Base-by-base conservation (phyloP, 1,284 basidiomycete genomes). In the Pterula multifida region DNA sequence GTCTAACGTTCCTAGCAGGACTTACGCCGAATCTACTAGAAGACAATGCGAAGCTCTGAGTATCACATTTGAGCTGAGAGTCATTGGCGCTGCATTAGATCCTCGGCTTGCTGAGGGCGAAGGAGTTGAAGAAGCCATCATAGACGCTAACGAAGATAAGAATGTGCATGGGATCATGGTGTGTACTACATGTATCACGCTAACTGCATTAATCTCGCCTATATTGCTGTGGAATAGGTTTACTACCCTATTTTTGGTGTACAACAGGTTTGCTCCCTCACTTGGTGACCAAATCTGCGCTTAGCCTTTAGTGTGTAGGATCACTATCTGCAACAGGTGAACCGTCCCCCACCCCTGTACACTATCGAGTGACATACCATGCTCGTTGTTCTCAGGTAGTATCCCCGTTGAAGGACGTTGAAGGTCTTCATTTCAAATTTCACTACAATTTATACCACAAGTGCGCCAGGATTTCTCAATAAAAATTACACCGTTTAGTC, bases 381-480 rank as follows among this genome's bases (percentile, higher is more conserved):
- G 13, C 3, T 2, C 48, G n/a, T 17, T 48, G 25, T 28, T 15
- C 15, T 25, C 66, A 94, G 82, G 79, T 95, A 50, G 90, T 98
- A 12, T 93, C 91, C 1, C 93, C 95, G 1, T 77, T 89, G 57
- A 98, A 98, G 68, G 95, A 98, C 58, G 95, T 98, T 49, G 95
- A 98, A 68, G 95, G 95, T 2, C 75, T 98, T 48, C 82, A 98
- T 68, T 91, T 92, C 71, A 92, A 92, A 65, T 95, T 93, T 65
- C 87, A 95, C 59, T 97, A 94, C 68, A 96, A 96, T 64, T 71
- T 97, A 50, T 97, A 97, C 66, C 93, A 97, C 76, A 96, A 96
- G 90, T 91, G 57, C 52, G 79, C 61, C 3, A n/a, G n/a, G n/a
- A n/a, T n/a, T n/a, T n/a, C n/a, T n/a, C n/a, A n/a, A n/a, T n/a